Percentiles rank a stretch among this genome's conserved stretches.
Conservation (phyloP, 768 basidiomycete genomes). For the Fistulinella prunicolor region DNA sequence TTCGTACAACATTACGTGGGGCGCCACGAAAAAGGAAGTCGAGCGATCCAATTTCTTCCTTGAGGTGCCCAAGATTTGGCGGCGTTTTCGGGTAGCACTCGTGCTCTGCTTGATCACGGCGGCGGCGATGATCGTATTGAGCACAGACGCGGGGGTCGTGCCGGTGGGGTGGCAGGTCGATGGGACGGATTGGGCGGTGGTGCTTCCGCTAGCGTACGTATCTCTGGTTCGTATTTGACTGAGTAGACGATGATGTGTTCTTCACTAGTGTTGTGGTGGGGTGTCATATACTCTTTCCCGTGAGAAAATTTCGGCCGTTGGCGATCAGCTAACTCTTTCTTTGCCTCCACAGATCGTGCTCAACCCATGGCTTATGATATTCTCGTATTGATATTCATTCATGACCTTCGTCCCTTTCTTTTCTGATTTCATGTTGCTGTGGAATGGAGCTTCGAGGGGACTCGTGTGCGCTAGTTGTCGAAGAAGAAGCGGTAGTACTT, state of each 20-base stretch:
- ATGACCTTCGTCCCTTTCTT: too few species aligned
- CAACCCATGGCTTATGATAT: conserved; percentile 89
- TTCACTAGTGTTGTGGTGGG: conserved; percentile 63
- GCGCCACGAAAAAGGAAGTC: conserved; percentile 75
- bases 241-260: too few species aligned
- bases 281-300: conserved; percentile 73
- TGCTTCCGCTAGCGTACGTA: conserved; percentile 70
- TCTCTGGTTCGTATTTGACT: too few species aligned
- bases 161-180: conserved; percentile 65
- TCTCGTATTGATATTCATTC: conserved; percentile 60
- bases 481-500: too few species aligned
- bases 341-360: conserved; percentile 58
- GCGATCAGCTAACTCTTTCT: too few species aligned
- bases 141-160: conserved; percentile 43
- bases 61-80: conserved; percentile 80
- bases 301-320: conserved; percentile 41
- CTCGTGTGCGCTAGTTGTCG: too few species aligned
- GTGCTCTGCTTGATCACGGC: too few species aligned
- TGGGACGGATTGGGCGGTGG: conserved; percentile 71
- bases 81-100: conserved; percentile 69
- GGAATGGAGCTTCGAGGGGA: too few species aligned
- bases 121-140: conserved; percentile 57
- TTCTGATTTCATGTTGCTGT: too few species aligned
- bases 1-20: conserved; percentile 60
- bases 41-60: conserved; percentile 88